These are phyloP conservation scores for Pythium vanterpoolii DNA, from an alignment of 352 stramenopile species.

Conservation along the genomic window DNA sequence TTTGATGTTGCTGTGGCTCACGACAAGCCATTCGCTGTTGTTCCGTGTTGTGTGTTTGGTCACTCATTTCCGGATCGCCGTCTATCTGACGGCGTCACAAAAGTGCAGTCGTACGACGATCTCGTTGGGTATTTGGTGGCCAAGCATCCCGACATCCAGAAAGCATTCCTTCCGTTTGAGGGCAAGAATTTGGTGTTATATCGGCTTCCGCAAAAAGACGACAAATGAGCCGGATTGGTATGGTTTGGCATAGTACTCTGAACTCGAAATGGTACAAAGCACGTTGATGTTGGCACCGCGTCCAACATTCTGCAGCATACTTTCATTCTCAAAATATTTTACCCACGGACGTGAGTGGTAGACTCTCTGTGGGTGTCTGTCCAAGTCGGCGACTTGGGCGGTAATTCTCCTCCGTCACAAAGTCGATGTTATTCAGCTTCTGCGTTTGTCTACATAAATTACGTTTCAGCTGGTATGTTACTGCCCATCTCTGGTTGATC, in stretches of 20 bases:
- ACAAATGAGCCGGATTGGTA: background rate
- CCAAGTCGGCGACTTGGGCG: too few relatives aligned
- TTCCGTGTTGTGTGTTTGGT: constrained; percentile 96
- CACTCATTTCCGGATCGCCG: constrained; percentile 84
- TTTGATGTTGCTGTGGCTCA: constrained; percentile 88
- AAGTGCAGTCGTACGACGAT: constrained; percentile 75
- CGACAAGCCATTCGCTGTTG: constrained; percentile 93
- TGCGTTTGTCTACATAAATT: constrained; percentile 2
- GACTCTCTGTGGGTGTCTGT: too few relatives aligned
- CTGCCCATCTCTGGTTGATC: background rate
- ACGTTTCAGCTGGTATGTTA: background rate
- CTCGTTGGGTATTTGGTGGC: constrained; percentile 72
- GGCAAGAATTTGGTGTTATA: constrained; percentile 87
- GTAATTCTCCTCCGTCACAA: constrained; percentile 12
- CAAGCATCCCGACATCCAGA: constrained; percentile 65
- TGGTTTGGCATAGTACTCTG: background rate
- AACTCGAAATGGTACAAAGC: too few relatives aligned
- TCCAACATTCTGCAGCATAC: too few relatives aligned
- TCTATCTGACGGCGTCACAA: constrained; percentile 30
- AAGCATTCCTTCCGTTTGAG: constrained; percentile 68
- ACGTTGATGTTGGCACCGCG: too few relatives aligned
- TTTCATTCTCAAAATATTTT: too few relatives aligned
- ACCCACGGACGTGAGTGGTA: too few relatives aligned
- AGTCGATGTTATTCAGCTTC: background rate
- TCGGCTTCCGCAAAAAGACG: background rate